phyloP scores from a whole-genome alignment of 805 yeast genomes.

The Candida andamanensis region DNA sequence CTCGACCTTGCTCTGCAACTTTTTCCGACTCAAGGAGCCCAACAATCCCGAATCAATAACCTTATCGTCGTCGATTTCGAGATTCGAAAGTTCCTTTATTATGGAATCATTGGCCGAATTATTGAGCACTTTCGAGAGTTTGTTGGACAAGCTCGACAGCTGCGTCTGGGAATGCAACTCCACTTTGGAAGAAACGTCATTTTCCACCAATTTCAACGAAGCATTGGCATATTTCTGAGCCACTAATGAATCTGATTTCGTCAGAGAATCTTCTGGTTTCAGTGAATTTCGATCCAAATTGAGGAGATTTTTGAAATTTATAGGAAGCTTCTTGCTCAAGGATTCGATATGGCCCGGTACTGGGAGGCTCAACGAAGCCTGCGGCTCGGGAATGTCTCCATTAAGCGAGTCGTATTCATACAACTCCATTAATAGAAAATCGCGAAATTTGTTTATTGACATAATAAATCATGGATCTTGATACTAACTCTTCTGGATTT shows the following conservation, averaged over 20 bases:
- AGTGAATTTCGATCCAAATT: conserved; percentile 15
- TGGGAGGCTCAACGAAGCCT: conserved; percentile 40
- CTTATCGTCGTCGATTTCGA: conserved; percentile 18
- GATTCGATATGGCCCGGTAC: conserved; percentile 26
- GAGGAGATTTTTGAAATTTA: conserved; percentile 27
- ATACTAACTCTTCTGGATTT: conserved; percentile 15
- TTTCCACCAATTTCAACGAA: conserved; percentile 35
- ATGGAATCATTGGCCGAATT: conserved; percentile 35
- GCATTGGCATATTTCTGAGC: conserved; percentile 48
- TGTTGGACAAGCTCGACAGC: conserved; percentile 30
- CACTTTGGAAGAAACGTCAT: neutral
- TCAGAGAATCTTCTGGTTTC: conserved; percentile 4
- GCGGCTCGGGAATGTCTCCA: conserved; percentile 35
- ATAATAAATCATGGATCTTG: conserved; percentile 27
- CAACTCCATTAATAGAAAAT: conserved; percentile 29
- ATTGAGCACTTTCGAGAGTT: conserved; percentile 48
- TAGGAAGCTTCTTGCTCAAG: conserved; percentile 28
- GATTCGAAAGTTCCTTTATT: conserved; percentile 23
- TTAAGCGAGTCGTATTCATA: conserved; percentile 34
- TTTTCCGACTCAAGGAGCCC: conserved; percentile 59
- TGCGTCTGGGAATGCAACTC: too few species aligned
- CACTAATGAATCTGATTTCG: too few species aligned
- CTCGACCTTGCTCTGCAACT: conserved; percentile 57
- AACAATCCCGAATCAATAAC: conserved; percentile 44
- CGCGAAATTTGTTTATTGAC: conserved; percentile 6